phyloP scores from a whole-genome alignment of 495 filamentous ascomycete genomes.

The Tirmania nivea region DNA sequence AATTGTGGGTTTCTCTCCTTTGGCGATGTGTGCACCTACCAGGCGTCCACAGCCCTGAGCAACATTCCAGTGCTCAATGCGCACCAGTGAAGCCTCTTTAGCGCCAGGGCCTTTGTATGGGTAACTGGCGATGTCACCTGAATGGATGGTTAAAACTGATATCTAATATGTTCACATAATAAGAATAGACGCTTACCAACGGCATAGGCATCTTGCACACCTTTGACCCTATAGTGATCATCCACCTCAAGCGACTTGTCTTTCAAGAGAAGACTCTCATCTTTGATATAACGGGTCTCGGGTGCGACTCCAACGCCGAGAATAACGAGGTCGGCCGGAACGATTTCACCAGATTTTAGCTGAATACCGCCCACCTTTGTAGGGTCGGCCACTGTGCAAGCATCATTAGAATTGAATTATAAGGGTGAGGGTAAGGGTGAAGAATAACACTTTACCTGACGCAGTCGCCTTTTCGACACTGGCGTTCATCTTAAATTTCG shows the following conservation, averaged over 20 bases:
- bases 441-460: slow-evolving; percentile 20
- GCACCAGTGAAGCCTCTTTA: slow-evolving; percentile 29
- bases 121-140: slow-evolving; percentile 76
- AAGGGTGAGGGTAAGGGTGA: too few relatives aligned
- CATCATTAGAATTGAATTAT: not conserved
- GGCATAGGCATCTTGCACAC: slow-evolving; percentile 63
- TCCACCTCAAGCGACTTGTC: slow-evolving; percentile 29
- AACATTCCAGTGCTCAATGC: slow-evolving; percentile 97
- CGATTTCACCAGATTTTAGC: slow-evolving; percentile 65
- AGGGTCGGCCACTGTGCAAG: slow-evolving; percentile 24
- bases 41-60: slow-evolving; percentile 75
- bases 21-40: slow-evolving; percentile 51
- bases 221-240: slow-evolving; percentile 50
- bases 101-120: slow-evolving; percentile 69
- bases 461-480: slow-evolving; percentile 60
- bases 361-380: slow-evolving; percentile 56
- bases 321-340: slow-evolving; percentile 76
- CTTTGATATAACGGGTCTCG: slow-evolving; percentile 66
- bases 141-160: not conserved
- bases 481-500: slow-evolving; percentile 67
- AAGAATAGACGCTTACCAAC: slow-evolving; percentile 28
- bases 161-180: not conserved
- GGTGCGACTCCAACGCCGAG: slow-evolving; percentile 77
- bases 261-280: slow-evolving; percentile 11
- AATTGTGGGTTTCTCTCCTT: slow-evolving; percentile 34